Conservation (phyloP, 2,329 filamentous ascomycete genomes). For the Calonectria fujianensis region DNA sequence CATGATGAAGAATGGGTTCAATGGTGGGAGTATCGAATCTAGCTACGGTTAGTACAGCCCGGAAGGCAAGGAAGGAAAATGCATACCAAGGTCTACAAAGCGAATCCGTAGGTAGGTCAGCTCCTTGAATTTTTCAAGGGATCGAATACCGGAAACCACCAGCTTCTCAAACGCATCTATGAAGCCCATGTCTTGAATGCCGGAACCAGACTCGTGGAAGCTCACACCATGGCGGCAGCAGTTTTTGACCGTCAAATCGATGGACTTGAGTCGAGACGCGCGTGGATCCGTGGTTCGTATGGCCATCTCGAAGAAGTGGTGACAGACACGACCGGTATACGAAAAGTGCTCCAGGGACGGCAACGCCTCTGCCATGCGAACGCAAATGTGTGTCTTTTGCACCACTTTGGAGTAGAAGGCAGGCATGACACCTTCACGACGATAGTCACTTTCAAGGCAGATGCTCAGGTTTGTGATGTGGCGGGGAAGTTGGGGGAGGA, state of each 20-base stretch:
- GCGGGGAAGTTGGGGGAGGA: constrained; percentile 74
- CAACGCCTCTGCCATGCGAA: constrained; percentile 75
- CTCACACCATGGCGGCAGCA: constrained; percentile 76
- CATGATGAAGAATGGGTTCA: constrained; percentile 84
- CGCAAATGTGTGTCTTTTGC: constrained; percentile 78
- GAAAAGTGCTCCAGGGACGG: constrained; percentile 80
- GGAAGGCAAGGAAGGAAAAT: neutral
- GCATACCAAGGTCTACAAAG: constrained; percentile 82
- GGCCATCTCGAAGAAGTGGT: constrained; percentile 78
- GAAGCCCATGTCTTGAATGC: constrained; percentile 83
- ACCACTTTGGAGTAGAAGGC: constrained; percentile 77
- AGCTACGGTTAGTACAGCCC: constrained; percentile 44
- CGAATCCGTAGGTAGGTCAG: constrained; percentile 81
- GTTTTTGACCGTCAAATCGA: constrained; percentile 85
- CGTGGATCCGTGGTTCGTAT: constrained; percentile 69
- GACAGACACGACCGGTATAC: constrained; percentile 84
- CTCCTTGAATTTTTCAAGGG: constrained; percentile 74
- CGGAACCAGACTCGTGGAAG: constrained; percentile 79
- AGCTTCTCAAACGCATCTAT: constrained; percentile 82
- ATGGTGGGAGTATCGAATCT: constrained; percentile 81
- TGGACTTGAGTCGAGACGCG: constrained; percentile 74
- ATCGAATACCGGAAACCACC: constrained; percentile 77
- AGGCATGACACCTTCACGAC: constrained; percentile 77
- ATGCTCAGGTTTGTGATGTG: constrained; percentile 79
- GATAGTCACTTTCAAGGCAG: constrained; percentile 83